Percentiles rank a stretch among this genome's conserved stretches.
Conservation (phyloP, 2,329 filamentous ascomycete genomes). For the Exserohilum turcica region DNA sequence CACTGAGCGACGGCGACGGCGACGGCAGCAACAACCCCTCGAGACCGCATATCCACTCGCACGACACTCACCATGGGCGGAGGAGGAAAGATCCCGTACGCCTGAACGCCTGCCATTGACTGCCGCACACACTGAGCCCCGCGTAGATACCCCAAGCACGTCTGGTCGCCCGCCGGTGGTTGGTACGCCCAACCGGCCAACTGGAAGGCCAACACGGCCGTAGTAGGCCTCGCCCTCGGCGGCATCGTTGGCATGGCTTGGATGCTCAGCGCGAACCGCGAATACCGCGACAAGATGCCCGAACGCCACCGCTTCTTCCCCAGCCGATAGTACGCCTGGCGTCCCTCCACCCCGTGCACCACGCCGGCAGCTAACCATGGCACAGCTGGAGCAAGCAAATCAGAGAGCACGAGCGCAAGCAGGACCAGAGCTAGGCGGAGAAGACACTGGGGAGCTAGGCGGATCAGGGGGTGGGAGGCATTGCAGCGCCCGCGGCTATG, state of each 20-base stretch:
- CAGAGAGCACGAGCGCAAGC: slow-evolving; percentile 67
- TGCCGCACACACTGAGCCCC: slow-evolving; percentile 18
- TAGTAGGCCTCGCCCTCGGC: slow-evolving; percentile 71
- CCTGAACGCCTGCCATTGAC: slow-evolving; percentile 1
- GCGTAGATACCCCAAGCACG: slow-evolving; percentile 90
- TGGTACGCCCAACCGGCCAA: slow-evolving; percentile 96
- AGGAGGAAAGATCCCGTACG: slow-evolving; percentile 76
- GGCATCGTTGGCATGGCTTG: slow-evolving; percentile 71
- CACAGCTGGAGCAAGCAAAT: slow-evolving; percentile 74
- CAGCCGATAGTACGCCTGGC: slow-evolving; percentile 73
- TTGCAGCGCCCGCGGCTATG: slow-evolving; percentile 30
- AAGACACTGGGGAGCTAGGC: slow-evolving; percentile 18
- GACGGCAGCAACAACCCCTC: slow-evolving; percentile 19
- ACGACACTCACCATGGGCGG: slow-evolving; percentile 61
- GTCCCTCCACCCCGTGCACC: slow-evolving; percentile 2
- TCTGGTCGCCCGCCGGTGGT: slow-evolving; percentile 97
- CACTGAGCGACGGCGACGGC: slow-evolving; percentile 24
- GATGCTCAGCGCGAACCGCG: slow-evolving; percentile 74
- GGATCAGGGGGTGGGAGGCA: not conserved
- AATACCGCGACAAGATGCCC: slow-evolving; percentile 75
- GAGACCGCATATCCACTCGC: slow-evolving; percentile 63
- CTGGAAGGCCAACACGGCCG: slow-evolving; percentile 89
- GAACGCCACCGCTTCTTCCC: slow-evolving; percentile 79
- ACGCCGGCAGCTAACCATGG: slow-evolving; percentile 31
- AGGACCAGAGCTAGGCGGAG: slow-evolving; percentile 36